Conservation (phyloP, 164 flowering plant species). For the Buxus sempervirens region DNA sequence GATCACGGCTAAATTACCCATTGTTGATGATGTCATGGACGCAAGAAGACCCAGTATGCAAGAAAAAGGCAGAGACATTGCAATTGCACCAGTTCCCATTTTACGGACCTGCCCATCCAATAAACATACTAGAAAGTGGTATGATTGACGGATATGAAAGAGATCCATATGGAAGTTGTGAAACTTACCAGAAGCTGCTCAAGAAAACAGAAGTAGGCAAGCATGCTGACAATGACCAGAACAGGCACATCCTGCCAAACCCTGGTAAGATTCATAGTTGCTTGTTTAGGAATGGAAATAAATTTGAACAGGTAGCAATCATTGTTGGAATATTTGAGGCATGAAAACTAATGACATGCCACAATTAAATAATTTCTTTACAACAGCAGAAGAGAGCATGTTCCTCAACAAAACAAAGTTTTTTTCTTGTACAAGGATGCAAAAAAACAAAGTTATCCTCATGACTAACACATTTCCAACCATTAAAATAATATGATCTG, state of each 20-base stretch:
- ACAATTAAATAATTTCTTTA: too few relatives aligned
- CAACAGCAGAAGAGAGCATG: too few relatives aligned
- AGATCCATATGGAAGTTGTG: neutral
- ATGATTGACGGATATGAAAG: neutral
- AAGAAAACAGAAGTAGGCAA: constrained; percentile 94
- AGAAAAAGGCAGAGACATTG: constrained; percentile 86
- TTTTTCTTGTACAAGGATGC: too few relatives aligned
- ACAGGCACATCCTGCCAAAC: constrained; percentile 94
- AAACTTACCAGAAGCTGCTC: constrained; percentile 90
- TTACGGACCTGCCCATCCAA: constrained; percentile 49
- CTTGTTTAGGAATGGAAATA: constrained; percentile 3
- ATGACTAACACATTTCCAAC: too few relatives aligned
- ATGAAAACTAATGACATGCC: too few relatives aligned
- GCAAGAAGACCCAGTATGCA: constrained; percentile 88
- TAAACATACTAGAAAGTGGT: constrained; percentile 5
- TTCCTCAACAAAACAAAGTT: too few relatives aligned
- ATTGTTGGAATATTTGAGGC: too few relatives aligned
- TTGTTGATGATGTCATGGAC: constrained; percentile 85
- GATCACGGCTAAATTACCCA: constrained; percentile 54
- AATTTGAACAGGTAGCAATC: neutral
- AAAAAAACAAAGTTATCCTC: too few relatives aligned
- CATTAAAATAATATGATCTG: too few relatives aligned
- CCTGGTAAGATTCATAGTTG: constrained; percentile 35
- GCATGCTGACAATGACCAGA: constrained; percentile 91
- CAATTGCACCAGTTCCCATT: constrained; percentile 81